Conservation (phyloP, 75 land plant species). For the Picea glauca region DNA sequence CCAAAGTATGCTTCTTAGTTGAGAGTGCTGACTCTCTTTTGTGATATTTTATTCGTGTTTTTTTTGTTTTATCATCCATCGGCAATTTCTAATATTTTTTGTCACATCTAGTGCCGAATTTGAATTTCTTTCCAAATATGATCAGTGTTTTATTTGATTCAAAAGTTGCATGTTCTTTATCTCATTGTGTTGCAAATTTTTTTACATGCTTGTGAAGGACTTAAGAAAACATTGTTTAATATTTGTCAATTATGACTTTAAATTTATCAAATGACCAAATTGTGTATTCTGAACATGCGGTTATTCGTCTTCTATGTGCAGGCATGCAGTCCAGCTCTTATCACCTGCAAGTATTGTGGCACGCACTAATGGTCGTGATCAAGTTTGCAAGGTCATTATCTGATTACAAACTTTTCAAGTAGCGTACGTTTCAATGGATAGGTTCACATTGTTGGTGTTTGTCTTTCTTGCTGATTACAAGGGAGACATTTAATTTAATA, state of each 20-base stretch:
- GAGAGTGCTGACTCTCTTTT: not conserved
- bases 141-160: not conserved
- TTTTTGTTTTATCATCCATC: not conserved
- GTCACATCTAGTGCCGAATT: not conserved
- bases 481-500: not conserved
- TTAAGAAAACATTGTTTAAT: not conserved
- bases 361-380: slow-evolving; percentile 85
- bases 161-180: not conserved
- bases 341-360: slow-evolving; percentile 95
- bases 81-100: not conserved
- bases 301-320: slow-evolving; percentile 17
- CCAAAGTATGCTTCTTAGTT: not conserved
- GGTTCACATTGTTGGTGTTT: not conserved
- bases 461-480: not conserved
- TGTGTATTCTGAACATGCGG: not conserved
- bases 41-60: not conserved
- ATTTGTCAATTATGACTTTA: not conserved
- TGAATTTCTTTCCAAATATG: not conserved
- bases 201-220: not conserved
- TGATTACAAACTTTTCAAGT: not conserved
- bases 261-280: not conserved
- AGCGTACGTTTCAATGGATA: not conserved
- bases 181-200: not conserved
- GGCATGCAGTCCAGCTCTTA: slow-evolving; percentile 93
- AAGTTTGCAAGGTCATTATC: slow-evolving; percentile 72